phyloP scores from a whole-genome alignment of 192 early-diverging fungal species.

The Pilaira anomala region DNA sequence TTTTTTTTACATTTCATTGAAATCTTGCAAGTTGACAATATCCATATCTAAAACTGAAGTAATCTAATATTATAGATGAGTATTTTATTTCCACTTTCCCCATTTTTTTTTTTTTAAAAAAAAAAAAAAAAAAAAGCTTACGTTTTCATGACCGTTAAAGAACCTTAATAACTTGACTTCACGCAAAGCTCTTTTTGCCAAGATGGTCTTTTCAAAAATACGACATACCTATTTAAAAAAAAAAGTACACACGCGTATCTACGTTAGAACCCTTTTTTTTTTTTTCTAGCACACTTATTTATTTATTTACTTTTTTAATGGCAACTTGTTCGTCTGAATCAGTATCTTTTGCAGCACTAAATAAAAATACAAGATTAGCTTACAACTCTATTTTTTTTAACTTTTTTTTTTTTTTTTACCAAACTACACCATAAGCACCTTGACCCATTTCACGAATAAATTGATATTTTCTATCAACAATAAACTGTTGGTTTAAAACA shows the following conservation, averaged over 20 bases:
- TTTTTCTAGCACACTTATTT: background rate
- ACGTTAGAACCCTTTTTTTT: background rate
- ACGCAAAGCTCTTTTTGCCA: conserved; percentile 67
- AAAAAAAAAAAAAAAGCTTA: conserved; percentile 28
- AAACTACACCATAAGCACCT: conserved; percentile 78
- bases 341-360: conserved; percentile 44
- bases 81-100: background rate
- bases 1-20: conserved; percentile 79
- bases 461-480: conserved; percentile 58
- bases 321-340: conserved; percentile 49
- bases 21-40: conserved; percentile 78
- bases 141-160: conserved; percentile 74
- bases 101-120: conserved; percentile 15
- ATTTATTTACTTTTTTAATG: conserved; percentile 60
- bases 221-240: conserved; percentile 32
- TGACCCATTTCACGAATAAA: conserved; percentile 83
- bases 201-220: conserved; percentile 64
- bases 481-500: conserved; percentile 39
- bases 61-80: no score
- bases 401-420: conserved; percentile 25
- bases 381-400: conserved; percentile 10
- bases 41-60: conserved; percentile 78
- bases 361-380: conserved; percentile 1
- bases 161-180: conserved; percentile 72
- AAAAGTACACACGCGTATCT: background rate